Percentiles rank a stretch among this genome's conserved stretches.
phyloP scores from a whole-genome alignment of 306 rosid species.

The Castanopsis chinensis region DNA sequence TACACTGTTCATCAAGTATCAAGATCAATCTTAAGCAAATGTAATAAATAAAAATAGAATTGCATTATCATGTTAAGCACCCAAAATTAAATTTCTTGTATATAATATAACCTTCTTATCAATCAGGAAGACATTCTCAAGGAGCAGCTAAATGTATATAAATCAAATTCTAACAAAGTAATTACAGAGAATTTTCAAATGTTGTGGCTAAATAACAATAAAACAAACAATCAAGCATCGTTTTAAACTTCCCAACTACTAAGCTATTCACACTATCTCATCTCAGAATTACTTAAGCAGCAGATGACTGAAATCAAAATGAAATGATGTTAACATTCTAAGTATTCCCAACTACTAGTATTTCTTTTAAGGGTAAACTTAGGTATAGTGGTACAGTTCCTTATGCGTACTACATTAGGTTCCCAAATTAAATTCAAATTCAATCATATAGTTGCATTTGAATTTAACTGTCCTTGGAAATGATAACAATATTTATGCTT shows the following conservation, averaged over 20 bases:
- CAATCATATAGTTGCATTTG: too few species aligned
- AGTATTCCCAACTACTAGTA: neutral
- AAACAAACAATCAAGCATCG: neutral
- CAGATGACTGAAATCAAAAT: neutral
- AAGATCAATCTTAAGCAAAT: constrained; percentile 4
- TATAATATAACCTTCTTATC: neutral
- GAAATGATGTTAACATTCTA: neutral
- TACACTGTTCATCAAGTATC: constrained; percentile 7
- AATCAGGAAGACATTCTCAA: neutral
- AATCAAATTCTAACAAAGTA: neutral
- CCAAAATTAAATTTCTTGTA: neutral
- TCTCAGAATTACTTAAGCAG: neutral
- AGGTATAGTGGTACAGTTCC: too few species aligned
- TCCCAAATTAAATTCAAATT: too few species aligned
- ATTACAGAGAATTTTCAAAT: neutral
- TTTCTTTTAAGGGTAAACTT: too few species aligned
- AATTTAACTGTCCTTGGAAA: too few species aligned
- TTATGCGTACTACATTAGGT: too few species aligned
- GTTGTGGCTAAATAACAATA: neutral
- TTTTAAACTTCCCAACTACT: neutral
- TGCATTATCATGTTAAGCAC: neutral
- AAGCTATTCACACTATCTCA: neutral
- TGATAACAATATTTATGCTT: too few species aligned
- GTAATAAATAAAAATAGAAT: neutral
- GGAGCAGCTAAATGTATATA: neutral